Evolutionary conservation across 2,329 filamentous ascomycete species (phyloP).

Genomic region (Exutisphaerella laricina): DNA sequence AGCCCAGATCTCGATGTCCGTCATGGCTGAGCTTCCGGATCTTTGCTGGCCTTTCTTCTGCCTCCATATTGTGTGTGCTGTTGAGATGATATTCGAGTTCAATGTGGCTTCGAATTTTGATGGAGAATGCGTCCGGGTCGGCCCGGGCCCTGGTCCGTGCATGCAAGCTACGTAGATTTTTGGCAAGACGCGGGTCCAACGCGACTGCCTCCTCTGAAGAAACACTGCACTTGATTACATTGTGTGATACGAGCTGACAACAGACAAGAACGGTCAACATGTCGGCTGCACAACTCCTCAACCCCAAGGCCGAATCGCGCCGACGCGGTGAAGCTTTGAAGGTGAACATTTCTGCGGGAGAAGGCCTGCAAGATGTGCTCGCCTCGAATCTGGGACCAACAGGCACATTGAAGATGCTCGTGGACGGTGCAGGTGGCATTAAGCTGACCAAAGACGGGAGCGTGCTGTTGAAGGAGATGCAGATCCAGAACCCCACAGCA

Average conservation of each 20-base stretch:
- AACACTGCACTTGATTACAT: no score
- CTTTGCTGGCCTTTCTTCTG: constrained; percentile 52
- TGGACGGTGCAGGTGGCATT: constrained; percentile 66
- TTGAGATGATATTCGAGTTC: not conserved
- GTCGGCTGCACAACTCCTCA: constrained; percentile 97
- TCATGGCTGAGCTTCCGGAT: constrained; percentile 47
- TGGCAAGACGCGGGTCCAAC: constrained; percentile 6
- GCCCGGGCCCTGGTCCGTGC: not conserved
- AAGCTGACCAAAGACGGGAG: constrained; percentile 99
- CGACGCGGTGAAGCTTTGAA: constrained; percentile 93
- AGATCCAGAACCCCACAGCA: constrained; percentile 98
- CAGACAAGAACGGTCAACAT: constrained; percentile 44
- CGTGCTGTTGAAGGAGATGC: constrained; percentile 69
- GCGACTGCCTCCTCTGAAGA: constrained; percentile 2
- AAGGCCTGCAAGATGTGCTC: constrained; percentile 71
- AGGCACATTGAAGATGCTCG: constrained; percentile 91
- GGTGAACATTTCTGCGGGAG: constrained; percentile 95
- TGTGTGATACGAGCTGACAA: not conserved
- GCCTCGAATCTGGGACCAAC: constrained; percentile 92
- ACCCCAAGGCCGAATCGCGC: constrained; percentile 97
- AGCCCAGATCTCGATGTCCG: not conserved
- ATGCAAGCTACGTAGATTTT: no score
- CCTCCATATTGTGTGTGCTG: constrained; percentile 44
- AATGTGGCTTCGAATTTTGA: constrained; percentile 6
- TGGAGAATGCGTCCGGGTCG: not conserved